A percentile compares a stretch with the other conserved stretches of the same genome.
phyloP scores from a whole-genome alignment of 345 rosid genomes.

The Populus nigra region DNA sequence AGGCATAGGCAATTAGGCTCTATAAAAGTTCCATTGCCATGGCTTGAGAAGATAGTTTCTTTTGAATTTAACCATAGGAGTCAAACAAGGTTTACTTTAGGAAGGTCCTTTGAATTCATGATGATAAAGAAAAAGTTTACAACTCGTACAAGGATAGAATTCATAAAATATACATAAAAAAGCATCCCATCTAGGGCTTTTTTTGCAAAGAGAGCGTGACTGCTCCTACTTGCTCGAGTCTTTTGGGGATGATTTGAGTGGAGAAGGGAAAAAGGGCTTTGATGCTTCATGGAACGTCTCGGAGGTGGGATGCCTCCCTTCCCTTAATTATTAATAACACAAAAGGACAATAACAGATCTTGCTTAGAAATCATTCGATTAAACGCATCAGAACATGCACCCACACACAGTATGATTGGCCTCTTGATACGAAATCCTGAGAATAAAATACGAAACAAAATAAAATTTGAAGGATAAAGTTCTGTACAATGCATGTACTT shows the following conservation, averaged over 20 bases:
- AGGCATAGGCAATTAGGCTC: too few species aligned
- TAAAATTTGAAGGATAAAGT: background rate
- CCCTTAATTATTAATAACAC: conserved; percentile 25
- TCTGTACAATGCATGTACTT: background rate
- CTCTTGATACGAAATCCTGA: background rate
- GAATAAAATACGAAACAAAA: background rate
- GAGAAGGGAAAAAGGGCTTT: background rate
- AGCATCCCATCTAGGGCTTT: background rate
- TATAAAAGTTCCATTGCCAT: too few species aligned
- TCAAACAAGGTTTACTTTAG: too few species aligned
- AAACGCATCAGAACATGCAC: background rate
- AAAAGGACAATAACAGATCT: background rate
- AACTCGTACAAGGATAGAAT: too few species aligned
- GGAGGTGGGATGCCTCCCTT: conserved; percentile 1
- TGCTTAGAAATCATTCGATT: background rate
- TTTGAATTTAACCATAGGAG: too few species aligned
- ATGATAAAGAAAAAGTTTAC: too few species aligned
- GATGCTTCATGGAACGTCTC: conserved; percentile 23
- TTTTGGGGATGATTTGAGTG: background rate
- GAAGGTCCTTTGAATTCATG: too few species aligned
- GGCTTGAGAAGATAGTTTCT: too few species aligned
- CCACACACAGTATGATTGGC: background rate
- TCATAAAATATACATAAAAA: too few species aligned
- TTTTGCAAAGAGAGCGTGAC: background rate
- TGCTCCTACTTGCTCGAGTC: background rate